These are phyloP conservation scores for Vaccinium myrtillus DNA, from an alignment of 148 eudicot genomes.

Conservation along the genomic window DNA sequence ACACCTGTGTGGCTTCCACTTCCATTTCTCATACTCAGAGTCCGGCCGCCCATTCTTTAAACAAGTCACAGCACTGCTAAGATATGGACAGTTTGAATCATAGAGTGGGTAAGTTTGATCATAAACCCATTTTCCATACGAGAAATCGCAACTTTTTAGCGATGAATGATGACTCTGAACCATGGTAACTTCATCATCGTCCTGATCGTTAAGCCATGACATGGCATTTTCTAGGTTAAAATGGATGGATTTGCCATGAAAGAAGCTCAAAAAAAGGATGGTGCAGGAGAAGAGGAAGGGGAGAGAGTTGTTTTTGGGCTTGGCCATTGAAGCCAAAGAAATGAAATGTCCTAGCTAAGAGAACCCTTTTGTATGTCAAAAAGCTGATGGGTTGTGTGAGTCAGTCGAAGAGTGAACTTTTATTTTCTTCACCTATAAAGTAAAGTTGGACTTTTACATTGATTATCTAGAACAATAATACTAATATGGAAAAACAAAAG, in stretches of 20 bases:
- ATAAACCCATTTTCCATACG: constrained; percentile 72
- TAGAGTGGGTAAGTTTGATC: constrained; percentile 80
- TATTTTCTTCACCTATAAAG: not conserved
- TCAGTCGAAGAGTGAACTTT: too few relatives aligned
- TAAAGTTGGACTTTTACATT: not conserved
- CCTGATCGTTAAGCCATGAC: constrained; percentile 48
- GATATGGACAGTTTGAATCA: constrained; percentile 70
- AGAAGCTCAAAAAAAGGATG: constrained; percentile 24
- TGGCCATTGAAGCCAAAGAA: constrained; percentile 14
- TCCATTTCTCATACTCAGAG: constrained; percentile 73
- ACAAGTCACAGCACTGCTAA: constrained; percentile 62
- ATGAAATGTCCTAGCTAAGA: not conserved
- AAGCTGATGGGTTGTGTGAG: not conserved
- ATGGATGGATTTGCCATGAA: constrained; percentile 17
- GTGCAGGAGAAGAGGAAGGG: constrained; percentile 19
- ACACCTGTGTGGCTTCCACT: constrained; percentile 75
- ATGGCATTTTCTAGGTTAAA: constrained; percentile 33
- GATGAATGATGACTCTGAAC: constrained; percentile 32
- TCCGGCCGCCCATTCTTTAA: constrained; percentile 79
- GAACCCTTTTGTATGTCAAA: not conserved
- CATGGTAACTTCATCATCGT: constrained; percentile 39
- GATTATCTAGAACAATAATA: not conserved
- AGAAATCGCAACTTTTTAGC: constrained; percentile 44
- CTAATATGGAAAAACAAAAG: not conserved
- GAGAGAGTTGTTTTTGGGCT: constrained; percentile 1